Percentiles rank a stretch among this genome's conserved stretches.
Conservation (phyloP, 164 flowering plant species). For the Cinnamomum micranthum region DNA sequence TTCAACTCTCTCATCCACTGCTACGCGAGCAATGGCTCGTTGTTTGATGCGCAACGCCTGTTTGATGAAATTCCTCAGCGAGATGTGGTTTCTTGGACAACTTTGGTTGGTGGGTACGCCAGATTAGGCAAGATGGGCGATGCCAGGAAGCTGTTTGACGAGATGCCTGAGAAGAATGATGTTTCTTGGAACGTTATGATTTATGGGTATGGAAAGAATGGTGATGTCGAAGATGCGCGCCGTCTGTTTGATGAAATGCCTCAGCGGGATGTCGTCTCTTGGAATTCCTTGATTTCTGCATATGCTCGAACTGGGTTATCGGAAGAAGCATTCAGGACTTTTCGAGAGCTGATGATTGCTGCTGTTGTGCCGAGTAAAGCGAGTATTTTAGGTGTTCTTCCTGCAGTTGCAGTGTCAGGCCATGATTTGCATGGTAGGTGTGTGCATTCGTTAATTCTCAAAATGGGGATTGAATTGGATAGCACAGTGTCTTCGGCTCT, state of each 20-base stretch:
- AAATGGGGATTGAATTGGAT: constrained; percentile 13
- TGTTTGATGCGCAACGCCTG: constrained; percentile 10
- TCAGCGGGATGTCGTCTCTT: constrained; percentile 15
- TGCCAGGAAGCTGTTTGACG: constrained; percentile 25
- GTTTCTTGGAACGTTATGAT: constrained; percentile 47
- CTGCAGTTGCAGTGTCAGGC: constrained; percentile 14
- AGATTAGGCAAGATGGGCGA: constrained; percentile 12
- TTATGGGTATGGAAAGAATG: constrained; percentile 15
- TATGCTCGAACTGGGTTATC: constrained; percentile 11
- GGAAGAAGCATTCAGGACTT: constrained; percentile 8
- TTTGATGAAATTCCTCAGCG: constrained; percentile 10
- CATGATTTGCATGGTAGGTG: constrained; percentile 10
- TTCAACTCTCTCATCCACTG: constrained; percentile 10
- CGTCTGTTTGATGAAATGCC: constrained; percentile 10
- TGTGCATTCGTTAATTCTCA: constrained; percentile 11
- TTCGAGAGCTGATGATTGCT: constrained; percentile 4
- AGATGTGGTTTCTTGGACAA: constrained; percentile 25
- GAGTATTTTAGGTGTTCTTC: constrained; percentile 14
- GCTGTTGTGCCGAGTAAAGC: constrained; percentile 4
- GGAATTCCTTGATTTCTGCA: constrained; percentile 18
- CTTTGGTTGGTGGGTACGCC: constrained; percentile 18
- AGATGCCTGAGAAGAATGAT: constrained; percentile 34
- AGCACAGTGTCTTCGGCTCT: constrained; percentile 17
- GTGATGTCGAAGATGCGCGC: constrained; percentile 8
- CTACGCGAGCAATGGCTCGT: constrained; percentile 10